Percentiles rank a stretch among this genome's conserved stretches.
These are phyloP conservation scores for Xanthoconium separans DNA, from an alignment of 1,284 basidiomycete species.

Conservation along the genomic window DNA sequence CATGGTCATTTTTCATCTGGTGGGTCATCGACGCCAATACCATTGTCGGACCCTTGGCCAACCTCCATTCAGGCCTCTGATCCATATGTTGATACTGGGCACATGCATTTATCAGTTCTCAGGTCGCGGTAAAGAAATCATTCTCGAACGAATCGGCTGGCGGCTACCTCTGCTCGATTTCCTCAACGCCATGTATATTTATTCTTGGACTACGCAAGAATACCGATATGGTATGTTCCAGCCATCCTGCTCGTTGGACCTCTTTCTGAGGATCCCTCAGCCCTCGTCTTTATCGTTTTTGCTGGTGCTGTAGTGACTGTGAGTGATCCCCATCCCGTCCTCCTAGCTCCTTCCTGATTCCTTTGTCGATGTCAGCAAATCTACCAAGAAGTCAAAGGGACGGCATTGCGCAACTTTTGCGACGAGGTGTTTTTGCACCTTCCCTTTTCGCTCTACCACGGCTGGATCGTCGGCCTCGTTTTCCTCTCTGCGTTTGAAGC, in stretches of 20 bases:
- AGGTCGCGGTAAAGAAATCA: constrained; percentile 70
- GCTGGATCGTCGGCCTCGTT: constrained; percentile 89
- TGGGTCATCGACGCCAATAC: constrained; percentile 30
- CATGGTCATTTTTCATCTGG: constrained; percentile 86
- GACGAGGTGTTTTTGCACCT: constrained; percentile 84
- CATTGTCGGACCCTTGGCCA: constrained; percentile 8
- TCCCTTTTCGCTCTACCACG: constrained; percentile 92
- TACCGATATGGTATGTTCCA: constrained; percentile 62
- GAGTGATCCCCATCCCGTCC: constrained; percentile 16
- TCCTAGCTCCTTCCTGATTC: neutral
- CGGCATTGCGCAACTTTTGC: constrained; percentile 56
- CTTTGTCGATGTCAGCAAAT: constrained; percentile 57
- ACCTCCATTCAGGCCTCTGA: constrained; percentile 58
- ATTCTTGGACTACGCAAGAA: constrained; percentile 69
- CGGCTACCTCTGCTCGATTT: constrained; percentile 83
- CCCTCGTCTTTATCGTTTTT: constrained; percentile 84
- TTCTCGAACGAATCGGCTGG: constrained; percentile 88
- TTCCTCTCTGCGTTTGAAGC: constrained; percentile 89
- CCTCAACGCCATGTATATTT: constrained; percentile 85
- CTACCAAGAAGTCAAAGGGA: constrained; percentile 88
- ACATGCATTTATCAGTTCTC: constrained; percentile 90
- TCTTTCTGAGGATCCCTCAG: constrained; percentile 32
- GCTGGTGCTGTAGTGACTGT: constrained; percentile 77
- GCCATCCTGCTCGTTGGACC: neutral
- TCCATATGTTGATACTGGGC: constrained; percentile 84